A percentile compares a stretch with the other conserved stretches of the same genome.
phyloP scores from a whole-genome alignment of 129 eudicot genomes.

The Lonicera japonica region DNA sequence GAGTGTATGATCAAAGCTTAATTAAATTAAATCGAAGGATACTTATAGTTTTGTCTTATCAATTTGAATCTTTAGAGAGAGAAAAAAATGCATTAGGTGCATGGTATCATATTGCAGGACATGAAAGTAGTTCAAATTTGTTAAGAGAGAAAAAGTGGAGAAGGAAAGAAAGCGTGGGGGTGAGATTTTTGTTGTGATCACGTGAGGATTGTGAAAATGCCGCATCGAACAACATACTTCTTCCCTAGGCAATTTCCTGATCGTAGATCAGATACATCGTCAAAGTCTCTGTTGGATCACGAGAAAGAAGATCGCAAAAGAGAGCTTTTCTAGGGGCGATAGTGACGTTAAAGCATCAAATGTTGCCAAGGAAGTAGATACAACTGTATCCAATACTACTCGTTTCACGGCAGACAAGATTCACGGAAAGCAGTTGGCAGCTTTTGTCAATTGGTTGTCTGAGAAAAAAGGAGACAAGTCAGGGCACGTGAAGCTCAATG shows the following conservation, averaged over 20 bases:
- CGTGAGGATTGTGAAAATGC: constrained; percentile 41
- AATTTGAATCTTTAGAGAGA: neutral
- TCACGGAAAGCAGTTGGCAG: constrained; percentile 54
- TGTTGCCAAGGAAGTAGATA: neutral
- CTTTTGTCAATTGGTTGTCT: constrained; percentile 61
- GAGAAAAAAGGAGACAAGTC: constrained; percentile 37
- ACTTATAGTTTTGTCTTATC: neutral
- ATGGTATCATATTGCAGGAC: neutral
- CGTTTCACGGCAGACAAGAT: constrained; percentile 38
- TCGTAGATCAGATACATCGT: constrained; percentile 24
- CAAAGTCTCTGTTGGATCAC: constrained; percentile 26
- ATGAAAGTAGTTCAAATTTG: neutral
- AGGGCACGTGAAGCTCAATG: constrained; percentile 38
- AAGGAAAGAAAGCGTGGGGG: neutral
- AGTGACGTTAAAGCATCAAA: constrained; percentile 5
- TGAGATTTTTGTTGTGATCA: constrained; percentile 1
- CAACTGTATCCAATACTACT: constrained; percentile 3
- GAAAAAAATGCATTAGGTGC: neutral
- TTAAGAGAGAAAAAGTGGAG: neutral
- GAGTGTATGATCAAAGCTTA: too few relatives aligned
- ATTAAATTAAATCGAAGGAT: neutral
- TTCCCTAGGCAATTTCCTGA: constrained; percentile 79
- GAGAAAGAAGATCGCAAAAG: constrained; percentile 24
- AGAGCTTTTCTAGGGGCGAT: neutral
- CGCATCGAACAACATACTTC: constrained; percentile 81